Percentiles rank a stretch among this genome's conserved stretches.
Conservation (phyloP, 768 basidiomycete species). For the Rhodocollybia butyracea region DNA sequence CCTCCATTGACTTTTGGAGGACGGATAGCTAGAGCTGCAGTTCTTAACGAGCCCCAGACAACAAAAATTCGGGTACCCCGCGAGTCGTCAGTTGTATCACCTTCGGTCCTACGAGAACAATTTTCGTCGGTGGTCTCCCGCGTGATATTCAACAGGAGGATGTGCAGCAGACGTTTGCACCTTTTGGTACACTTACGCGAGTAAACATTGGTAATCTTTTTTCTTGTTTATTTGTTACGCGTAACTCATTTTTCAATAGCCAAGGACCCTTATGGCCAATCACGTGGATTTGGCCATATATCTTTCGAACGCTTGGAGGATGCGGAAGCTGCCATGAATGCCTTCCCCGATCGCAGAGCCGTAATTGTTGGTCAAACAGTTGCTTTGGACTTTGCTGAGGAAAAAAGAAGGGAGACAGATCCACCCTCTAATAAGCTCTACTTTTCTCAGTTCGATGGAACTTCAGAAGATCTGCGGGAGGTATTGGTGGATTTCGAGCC, state of each 20-base stretch:
- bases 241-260: background rate
- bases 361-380: background rate
- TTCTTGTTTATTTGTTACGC: background rate
- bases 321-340: background rate
- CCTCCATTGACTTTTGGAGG: background rate
- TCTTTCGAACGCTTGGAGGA: background rate
- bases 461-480: background rate
- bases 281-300: background rate
- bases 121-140: constrained; percentile 1
- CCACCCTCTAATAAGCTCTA: background rate
- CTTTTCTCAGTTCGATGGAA: background rate
- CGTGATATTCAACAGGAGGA: background rate
- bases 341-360: background rate
- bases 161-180: background rate
- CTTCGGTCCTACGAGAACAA: background rate
- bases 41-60: constrained; percentile 2
- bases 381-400: background rate
- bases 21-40: background rate
- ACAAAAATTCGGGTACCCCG: background rate
- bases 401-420: background rate
- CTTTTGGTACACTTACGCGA: background rate
- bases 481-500: background rate
- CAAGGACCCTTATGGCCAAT: background rate
- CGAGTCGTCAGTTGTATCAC: too few species aligned
- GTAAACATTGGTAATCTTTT: background rate